Evolutionary conservation across 2,329 filamentous ascomycete genomes (phyloP).

Genomic region (Diaporthe capsici): DNA sequence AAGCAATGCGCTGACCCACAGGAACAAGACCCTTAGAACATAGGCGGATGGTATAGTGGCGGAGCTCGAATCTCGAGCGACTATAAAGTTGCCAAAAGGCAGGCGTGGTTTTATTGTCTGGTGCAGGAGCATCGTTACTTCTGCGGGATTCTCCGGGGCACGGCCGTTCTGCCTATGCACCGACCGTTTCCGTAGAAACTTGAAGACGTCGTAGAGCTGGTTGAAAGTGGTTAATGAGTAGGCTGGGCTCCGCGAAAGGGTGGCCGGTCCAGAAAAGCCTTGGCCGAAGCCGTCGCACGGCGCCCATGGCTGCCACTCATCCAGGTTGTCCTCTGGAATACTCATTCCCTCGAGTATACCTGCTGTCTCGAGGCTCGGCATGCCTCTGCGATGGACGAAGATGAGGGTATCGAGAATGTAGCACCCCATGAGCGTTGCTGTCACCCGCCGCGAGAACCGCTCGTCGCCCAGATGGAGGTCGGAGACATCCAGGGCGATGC

Average conservation of each 20-base stretch:
- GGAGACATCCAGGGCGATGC: conserved; percentile 58
- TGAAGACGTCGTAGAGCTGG: conserved; percentile 57
- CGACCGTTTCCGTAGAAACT: conserved; percentile 49
- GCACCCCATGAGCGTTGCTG: conserved; percentile 65
- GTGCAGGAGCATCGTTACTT: conserved; percentile 42
- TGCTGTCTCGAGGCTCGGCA: conserved; percentile 63
- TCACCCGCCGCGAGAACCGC: conserved; percentile 34
- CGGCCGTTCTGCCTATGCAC: conserved; percentile 36
- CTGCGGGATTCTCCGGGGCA: conserved; percentile 26
- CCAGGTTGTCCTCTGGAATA: conserved; percentile 75
- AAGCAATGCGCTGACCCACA: conserved; percentile 46
- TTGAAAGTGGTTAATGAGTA: conserved; percentile 59
- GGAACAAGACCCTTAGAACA: conserved; percentile 45
- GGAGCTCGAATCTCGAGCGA: conserved; percentile 41
- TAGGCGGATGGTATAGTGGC: conserved; percentile 48
- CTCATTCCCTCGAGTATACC: conserved; percentile 60
- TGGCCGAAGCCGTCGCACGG: conserved; percentile 60
- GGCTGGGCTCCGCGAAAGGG: conserved; percentile 48
- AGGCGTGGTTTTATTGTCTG: conserved; percentile 43
- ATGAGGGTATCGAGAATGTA: conserved; percentile 74
- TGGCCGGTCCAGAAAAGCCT: conserved; percentile 42
- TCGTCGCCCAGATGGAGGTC: conserved; percentile 38
- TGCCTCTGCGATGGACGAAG: conserved; percentile 63
- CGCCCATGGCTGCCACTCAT: conserved; percentile 82
- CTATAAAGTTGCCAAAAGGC: conserved; percentile 46